These are phyloP conservation scores for Xylaria scruposa DNA, from an alignment of 495 filamentous ascomycete species.

Conservation along the genomic window DNA sequence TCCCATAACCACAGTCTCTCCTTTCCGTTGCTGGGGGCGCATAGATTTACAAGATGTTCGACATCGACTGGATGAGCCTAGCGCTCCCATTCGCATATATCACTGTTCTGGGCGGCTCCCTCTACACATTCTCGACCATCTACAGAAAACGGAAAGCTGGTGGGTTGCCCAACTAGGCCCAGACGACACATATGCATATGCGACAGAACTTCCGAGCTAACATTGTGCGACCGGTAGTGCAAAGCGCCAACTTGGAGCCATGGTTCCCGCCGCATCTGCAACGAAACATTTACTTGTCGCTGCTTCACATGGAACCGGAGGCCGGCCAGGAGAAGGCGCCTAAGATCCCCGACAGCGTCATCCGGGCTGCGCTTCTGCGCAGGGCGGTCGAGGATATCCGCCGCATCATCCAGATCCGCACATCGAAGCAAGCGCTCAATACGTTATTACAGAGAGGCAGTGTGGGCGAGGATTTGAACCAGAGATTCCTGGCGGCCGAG, in stretches of 20 bases:
- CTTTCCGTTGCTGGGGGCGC: constrained; percentile 11
- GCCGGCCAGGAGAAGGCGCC: constrained; percentile 70
- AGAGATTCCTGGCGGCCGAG: constrained; percentile 87
- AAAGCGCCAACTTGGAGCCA: constrained; percentile 80
- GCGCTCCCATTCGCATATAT: constrained; percentile 86
- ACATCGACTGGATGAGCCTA: constrained; percentile 81
- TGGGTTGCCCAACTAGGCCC: constrained; percentile 48
- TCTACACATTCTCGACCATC: constrained; percentile 88
- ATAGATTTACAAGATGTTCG: constrained; percentile 51
- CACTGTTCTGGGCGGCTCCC: constrained; percentile 80
- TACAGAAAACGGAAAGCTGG: constrained; percentile 93
- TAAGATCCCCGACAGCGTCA: constrained; percentile 80
- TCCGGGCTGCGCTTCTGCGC: constrained; percentile 89
- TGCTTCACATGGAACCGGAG: constrained; percentile 83
- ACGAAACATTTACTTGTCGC: constrained; percentile 91
- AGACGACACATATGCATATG: background rate
- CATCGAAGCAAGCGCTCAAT: constrained; percentile 82
- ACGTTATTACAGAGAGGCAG: constrained; percentile 85
- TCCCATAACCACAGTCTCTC: constrained; percentile 25
- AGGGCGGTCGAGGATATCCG: constrained; percentile 91
- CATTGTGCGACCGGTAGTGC: constrained; percentile 54
- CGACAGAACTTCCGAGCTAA: constrained; percentile 1
- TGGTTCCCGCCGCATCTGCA: constrained; percentile 92
- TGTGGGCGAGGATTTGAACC: constrained; percentile 96
- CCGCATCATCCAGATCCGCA: constrained; percentile 83